Base-by-base conservation (phyloP, 148 eudicot genomes). In the Salicornia ramosissima region DNA sequence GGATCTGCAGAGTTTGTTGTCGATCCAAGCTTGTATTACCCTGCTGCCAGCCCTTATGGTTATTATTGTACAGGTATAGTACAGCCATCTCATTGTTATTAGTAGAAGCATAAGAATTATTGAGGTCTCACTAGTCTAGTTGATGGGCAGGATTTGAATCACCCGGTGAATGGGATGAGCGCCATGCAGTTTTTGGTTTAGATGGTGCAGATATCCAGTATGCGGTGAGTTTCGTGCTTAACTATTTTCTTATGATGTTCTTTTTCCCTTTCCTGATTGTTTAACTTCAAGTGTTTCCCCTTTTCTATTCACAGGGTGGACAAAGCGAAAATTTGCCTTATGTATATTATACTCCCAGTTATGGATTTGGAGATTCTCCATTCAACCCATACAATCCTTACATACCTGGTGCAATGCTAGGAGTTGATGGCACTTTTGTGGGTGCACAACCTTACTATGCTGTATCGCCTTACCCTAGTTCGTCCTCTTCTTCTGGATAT, bases 381-480 rank as follows among this genome's bases (percentile, higher is more conserved):
- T 91, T 83, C 60, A 94, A 94, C 78, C 97, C 99, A 15, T 94
- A 94, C 82, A 94, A 94, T 75, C 99, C 99, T 69, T 94, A 83
- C 68, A 94, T 94, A 76, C 99, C 99, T 52, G 99, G 97, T 67
- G 99, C 99, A 40, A 71, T 89, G 85, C 61, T 94, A 29, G 97
- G 93, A 75, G 82, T 76, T 75, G 99, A 94, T 83, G 87, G 97
- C 57, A 55, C 88, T 36, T 75, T 63, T 80, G 62, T 74, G 18
- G 93, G 87, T 53, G 65, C 93, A 51, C 97, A 88, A 69, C 87
- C 87, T 52, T 94, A 83, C 67, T 94, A 94, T 74, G 68, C 86
- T 5, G 57, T 87, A 34, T 84, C 99, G 1, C 80, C 92, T 49
- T 91, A 90, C 77, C 89, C 90, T 29, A 83, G 78, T 61, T 59